Evolutionary conservation across 2,329 filamentous ascomycete genomes (phyloP), one percentile per base, ranked within the genome.

Genomic region (Dactylellina drechsleri): DNA sequence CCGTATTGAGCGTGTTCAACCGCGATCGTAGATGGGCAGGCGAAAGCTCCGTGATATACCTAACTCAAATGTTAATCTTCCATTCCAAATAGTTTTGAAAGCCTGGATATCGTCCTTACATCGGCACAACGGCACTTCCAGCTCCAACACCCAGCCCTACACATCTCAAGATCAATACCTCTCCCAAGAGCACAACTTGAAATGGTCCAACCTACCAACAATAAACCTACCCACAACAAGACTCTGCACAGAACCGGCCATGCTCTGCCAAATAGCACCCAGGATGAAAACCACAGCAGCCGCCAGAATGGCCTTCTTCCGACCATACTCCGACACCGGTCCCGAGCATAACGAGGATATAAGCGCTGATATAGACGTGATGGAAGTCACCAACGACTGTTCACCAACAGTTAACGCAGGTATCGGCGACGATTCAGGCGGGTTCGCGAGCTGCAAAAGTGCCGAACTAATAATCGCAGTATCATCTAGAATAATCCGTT

Each of bases 11-110:
- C 0, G 92, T 96, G 2, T 97, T 91, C 47, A 98, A 84, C 47
- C 91, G 84, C 13, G 94, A 94, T 65, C 94, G 85, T 75, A 91
- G 88, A 20, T 88, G 85, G 1, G 91, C 88, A 0, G 94, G 93
- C 2, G 92, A 89, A 12, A 97, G 84, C 82, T 98, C 94, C 7
- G 91, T 90, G 73, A 97, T 94, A 82, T 96, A 96, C 52, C 84
- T 84, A 36, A 36, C 5, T 1, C 5, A 36, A 36, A 36, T 2
- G 6, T 36, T 36, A 36, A 8, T 10, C 31, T 8, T 36, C 31
- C 5, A 36, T 10, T 28, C 26, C 31, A 36, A 36, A 36, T 36
- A 36, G 1, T 5, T n/a, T n/a, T 2, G 31, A 7, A 1, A 36
- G 1, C 31, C 6, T 3, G 2, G n/a, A 47, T 16, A 47, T 20